Base-by-base conservation (phyloP, 2,329 filamentous ascomycete species). In the Colletotrichum tanaceti region DNA sequence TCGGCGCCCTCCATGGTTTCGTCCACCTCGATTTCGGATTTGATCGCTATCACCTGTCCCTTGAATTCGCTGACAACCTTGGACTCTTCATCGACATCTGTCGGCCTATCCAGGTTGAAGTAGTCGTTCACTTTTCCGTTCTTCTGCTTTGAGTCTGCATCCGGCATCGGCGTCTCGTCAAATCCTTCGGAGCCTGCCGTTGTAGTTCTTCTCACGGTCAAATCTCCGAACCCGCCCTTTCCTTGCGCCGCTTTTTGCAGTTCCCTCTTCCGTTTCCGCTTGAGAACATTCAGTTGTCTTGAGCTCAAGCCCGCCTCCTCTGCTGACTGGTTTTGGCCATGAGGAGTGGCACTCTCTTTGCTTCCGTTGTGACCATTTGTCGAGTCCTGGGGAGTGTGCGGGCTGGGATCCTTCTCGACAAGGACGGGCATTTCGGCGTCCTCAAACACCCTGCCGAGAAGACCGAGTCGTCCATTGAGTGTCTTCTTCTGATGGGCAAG, bases 41-140 rank as follows among this genome's bases (percentile, higher is more conserved):
- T 96, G 76, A 97, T 93, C 2, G 92, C 89, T 11, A 93, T 83
- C 3, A 90, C 82, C 1, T 91, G 87, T 4, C 96, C 97, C 78
- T 98, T 98, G 84, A 97, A 98, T 76, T 99, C 96, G 52, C 94
- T 93, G 32, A 98, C 92, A 18, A 99, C 89, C 77, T 98, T 98
- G 5, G 90, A 90, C 55, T 97, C 93, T 76, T 99, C 96, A 70
- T 98, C 94, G 4, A 91, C 86, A 50, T 92, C 91, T 41, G 88
- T 84, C 20, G 89, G 89, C 58, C 93, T 89, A 20, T 98, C 95
- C 18, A 98, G 85, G 38, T 89, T 97, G 80, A 99, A 98, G 78
- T 97, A 98, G 74, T 99, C 96, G 22, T 87, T 83, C 73, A 89
- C 84, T 73, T 89, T 89, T 53, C 88, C 89, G 72, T 89, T 90